Conservation (phyloP, 2,329 filamentous ascomycete species). For the Mariannaea elegans region DNA sequence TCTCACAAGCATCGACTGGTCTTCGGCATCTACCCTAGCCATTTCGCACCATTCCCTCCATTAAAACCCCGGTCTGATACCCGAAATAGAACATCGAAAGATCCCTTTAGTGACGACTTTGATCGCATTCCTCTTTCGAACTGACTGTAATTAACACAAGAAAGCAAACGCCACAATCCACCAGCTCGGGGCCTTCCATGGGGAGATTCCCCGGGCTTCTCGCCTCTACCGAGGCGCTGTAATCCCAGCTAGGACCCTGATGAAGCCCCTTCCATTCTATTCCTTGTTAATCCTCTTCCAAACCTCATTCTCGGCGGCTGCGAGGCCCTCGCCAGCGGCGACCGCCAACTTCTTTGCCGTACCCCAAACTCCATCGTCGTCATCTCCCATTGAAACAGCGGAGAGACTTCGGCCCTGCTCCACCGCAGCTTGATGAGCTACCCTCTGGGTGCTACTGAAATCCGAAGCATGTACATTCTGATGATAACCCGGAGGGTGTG, state of each 20-base stretch:
- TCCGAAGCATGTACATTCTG: constrained; percentile 64
- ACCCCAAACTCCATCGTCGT: constrained; percentile 61
- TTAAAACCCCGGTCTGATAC: constrained; percentile 23
- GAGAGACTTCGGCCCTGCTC: constrained; percentile 33
- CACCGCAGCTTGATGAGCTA: constrained; percentile 49
- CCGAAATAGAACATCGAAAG: constrained; percentile 41
- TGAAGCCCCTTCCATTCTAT: constrained; percentile 36
- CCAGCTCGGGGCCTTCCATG: constrained; percentile 6
- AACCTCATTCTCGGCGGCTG: constrained; percentile 67
- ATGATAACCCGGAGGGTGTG: constrained; percentile 64
- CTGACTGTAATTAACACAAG: constrained; percentile 30
- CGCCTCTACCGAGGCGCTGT: constrained; percentile 12
- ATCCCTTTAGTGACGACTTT: constrained; percentile 24
- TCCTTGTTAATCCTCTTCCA: constrained; percentile 72
- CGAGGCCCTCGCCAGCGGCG: constrained; percentile 65
- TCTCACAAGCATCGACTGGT: constrained; percentile 7
- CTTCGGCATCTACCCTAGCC: constrained; percentile 24
- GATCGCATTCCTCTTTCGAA: constrained; percentile 37
- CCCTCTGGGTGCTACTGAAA: constrained; percentile 57
- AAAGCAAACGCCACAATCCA: constrained; percentile 23
- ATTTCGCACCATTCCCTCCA: constrained; percentile 19
- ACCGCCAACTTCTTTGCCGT: constrained; percentile 66
- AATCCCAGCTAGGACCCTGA: constrained; percentile 28
- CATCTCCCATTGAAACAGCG: constrained; percentile 35
- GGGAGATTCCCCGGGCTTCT: constrained; percentile 3